Conservation (phyloP, 352 stramenopile genomes). For the Phytophthora chlamydospora region DNA sequence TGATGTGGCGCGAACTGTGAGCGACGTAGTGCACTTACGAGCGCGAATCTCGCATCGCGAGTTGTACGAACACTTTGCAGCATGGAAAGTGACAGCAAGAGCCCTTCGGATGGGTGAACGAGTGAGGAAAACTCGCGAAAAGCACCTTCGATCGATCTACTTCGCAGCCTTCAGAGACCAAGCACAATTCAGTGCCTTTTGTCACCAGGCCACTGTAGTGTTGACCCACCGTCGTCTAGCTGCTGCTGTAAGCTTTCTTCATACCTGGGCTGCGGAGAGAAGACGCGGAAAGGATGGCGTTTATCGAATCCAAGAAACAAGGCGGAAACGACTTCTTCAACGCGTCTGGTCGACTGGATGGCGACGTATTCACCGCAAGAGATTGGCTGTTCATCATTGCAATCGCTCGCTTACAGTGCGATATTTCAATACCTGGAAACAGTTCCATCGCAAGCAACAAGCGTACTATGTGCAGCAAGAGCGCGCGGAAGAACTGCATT, state of each 20-base stretch:
- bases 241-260: constrained; percentile 14
- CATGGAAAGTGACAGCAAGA: constrained; percentile 26
- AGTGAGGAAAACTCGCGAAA: constrained; percentile 8
- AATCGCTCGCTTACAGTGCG: neutral
- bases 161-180: constrained; percentile 28
- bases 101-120: constrained; percentile 22
- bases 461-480: constrained; percentile 5
- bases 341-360: constrained; percentile 25
- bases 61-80: constrained; percentile 30
- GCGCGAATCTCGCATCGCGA: constrained; percentile 13
- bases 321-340: constrained; percentile 24
- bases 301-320: constrained; percentile 9
- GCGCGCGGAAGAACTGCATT: constrained; percentile 11
- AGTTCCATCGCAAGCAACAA: constrained; percentile 6
- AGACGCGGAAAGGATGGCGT: constrained; percentile 15
- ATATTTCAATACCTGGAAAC: constrained; percentile 27
- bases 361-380: constrained; percentile 20
- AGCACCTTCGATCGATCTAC: constrained; percentile 3
- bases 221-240: constrained; percentile 17
- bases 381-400: constrained; percentile 4
- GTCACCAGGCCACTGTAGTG: neutral
- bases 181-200: neutral
- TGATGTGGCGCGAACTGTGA: constrained; percentile 23
- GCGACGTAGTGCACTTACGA: constrained; percentile 14
- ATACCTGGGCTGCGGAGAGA: constrained; percentile 6